Percentiles rank a stretch among this genome's conserved stretches.
These are phyloP conservation scores for Sporisorium reilianum DNA, from an alignment of 1,284 basidiomycete species.

Conservation along the genomic window DNA sequence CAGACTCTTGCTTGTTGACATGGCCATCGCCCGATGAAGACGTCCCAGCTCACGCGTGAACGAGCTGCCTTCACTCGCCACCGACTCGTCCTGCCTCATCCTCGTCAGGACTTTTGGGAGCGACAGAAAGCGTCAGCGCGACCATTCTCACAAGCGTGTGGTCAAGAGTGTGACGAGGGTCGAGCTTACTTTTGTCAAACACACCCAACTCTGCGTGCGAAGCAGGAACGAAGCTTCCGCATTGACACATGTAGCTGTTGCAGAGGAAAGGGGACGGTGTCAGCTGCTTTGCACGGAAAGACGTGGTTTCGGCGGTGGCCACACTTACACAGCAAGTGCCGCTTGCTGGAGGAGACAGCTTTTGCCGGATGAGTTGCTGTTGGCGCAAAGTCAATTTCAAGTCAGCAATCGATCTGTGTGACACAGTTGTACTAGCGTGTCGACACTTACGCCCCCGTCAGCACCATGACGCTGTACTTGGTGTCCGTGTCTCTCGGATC, in stretches of 20 bases:
- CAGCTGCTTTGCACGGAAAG: not conserved
- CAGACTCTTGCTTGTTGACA: slow-evolving; percentile 37
- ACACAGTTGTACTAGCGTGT: not conserved
- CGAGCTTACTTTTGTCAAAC: slow-evolving; percentile 41
- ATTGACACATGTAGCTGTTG: slow-evolving; percentile 36
- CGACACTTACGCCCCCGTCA: slow-evolving; percentile 56
- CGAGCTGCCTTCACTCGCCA: slow-evolving; percentile 46
- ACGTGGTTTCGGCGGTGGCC: not conserved
- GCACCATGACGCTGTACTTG: slow-evolving; percentile 39
- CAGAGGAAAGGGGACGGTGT: not conserved
- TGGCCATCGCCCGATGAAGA: slow-evolving; percentile 36
- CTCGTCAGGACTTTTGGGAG: slow-evolving; percentile 36
- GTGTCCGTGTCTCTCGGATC: not conserved
- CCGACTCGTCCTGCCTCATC: slow-evolving; percentile 52
- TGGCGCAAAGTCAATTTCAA: not conserved
- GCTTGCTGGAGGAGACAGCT: slow-evolving; percentile 52
- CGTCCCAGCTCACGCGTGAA: slow-evolving; percentile 47
- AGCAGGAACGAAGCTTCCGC: slow-evolving; percentile 47
- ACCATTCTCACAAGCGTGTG: not conserved
- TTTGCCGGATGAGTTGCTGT: slow-evolving; percentile 52
- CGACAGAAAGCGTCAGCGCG: not conserved
- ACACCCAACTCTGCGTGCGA: slow-evolving; percentile 41
- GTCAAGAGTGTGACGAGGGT: not conserved
- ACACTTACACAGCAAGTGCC: slow-evolving; percentile 34
- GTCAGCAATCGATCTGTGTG: not conserved